Evolutionary conservation across 1,284 basidiomycete species (phyloP).

Genomic region (Trametes hirsuta): DNA sequence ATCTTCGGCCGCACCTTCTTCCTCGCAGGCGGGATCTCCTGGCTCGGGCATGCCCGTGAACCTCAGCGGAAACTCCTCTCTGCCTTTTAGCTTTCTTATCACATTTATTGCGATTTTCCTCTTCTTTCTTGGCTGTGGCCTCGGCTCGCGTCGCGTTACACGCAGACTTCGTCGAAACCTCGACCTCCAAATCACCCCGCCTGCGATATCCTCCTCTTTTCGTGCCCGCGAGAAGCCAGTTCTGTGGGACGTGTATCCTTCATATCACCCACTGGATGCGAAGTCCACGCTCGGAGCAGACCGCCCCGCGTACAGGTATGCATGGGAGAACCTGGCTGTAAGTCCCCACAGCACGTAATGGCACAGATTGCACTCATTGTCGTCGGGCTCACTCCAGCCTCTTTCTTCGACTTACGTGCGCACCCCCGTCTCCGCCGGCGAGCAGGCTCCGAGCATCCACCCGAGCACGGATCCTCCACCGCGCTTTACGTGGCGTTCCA

Average conservation of each 20-base stretch:
- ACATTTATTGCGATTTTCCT: slow-evolving; percentile 61
- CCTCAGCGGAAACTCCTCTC: slow-evolving; percentile 26
- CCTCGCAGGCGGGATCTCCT: not conserved
- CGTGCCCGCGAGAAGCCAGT: slow-evolving; percentile 12
- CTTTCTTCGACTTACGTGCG: slow-evolving; percentile 26
- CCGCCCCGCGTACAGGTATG: not conserved
- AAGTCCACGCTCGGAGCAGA: not conserved
- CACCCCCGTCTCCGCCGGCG: not conserved
- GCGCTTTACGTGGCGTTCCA: slow-evolving; percentile 4
- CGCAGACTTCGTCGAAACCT: slow-evolving; percentile 27
- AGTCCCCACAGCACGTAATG: slow-evolving; percentile 3
- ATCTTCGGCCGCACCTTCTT: not conserved
- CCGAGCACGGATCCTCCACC: not conserved
- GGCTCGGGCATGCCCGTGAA: not conserved
- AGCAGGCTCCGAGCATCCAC: not conserved
- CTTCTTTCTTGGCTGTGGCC: slow-evolving; percentile 58
- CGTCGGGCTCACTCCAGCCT: slow-evolving; percentile 16
- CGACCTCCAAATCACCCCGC: slow-evolving; percentile 14
- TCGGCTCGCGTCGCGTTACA: slow-evolving; percentile 49
- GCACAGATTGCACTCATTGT: not conserved
- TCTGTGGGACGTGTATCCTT: slow-evolving; percentile 28
- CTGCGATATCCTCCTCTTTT: not conserved
- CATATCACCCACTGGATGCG: not conserved
- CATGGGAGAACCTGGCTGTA: slow-evolving; percentile 24
- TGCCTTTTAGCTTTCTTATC: slow-evolving; percentile 61